These are phyloP conservation scores for Penicillium samsonianum DNA, from an alignment of 495 filamentous ascomycete genomes.

Conservation along the genomic window DNA sequence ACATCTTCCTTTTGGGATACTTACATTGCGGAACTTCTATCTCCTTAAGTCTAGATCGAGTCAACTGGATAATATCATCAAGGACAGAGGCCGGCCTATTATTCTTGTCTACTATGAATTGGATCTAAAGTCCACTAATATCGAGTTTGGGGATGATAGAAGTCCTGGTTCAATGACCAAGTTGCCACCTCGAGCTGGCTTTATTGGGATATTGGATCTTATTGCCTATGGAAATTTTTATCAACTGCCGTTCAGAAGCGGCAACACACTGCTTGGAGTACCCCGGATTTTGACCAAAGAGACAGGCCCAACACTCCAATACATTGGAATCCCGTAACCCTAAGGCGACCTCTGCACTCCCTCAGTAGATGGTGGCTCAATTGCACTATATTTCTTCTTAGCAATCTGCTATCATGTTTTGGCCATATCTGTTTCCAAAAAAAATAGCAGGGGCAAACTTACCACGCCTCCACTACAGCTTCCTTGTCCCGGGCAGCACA, in stretches of 20 bases:
- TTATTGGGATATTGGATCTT: not conserved
- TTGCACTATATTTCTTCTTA: not conserved
- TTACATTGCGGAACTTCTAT: no score
- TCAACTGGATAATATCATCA: not conserved
- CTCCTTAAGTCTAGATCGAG: no score
- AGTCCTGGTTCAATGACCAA: not conserved
- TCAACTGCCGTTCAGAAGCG: not conserved
- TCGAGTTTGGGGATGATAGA: not conserved
- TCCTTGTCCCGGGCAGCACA: conserved; percentile 10
- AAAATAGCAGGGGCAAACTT: not conserved
- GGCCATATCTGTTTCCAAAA: not conserved
- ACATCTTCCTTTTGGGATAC: not conserved
- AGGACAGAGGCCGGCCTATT: not conserved
- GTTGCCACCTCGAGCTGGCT: not conserved
- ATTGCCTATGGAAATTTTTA: not conserved
- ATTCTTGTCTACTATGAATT: not conserved
- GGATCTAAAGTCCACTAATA: not conserved
- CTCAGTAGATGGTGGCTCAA: not conserved
- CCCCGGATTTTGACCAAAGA: not conserved
- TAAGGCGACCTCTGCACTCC: not conserved
- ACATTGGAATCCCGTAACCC: no score
- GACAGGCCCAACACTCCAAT: not conserved
- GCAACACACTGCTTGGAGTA: not conserved
- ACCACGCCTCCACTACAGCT: conserved; percentile 8
- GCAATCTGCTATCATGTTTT: not conserved